Percentiles rank a stretch among this genome's conserved stretches.
Conservation (phyloP, 768 basidiomycete genomes). For the Pisolithus microcarpus region DNA sequence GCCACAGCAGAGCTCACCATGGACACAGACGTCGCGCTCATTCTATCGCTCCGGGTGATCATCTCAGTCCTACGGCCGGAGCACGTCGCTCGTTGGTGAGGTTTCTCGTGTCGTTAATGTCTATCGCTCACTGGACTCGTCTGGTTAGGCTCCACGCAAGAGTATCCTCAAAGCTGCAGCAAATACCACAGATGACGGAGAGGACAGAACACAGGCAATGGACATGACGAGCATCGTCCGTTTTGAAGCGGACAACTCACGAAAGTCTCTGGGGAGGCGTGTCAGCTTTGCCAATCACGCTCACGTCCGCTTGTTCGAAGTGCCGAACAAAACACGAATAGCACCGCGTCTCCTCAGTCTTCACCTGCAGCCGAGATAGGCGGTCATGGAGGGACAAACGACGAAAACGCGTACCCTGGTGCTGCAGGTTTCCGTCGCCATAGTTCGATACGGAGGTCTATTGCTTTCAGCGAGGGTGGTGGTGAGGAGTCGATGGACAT, state of each 20-base stretch:
- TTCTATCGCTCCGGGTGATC: conserved; percentile 68
- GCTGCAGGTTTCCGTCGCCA: conserved; percentile 41
- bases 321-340: conserved; percentile 40
- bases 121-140: neutral
- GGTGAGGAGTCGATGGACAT: conserved; percentile 51
- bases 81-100: conserved; percentile 61
- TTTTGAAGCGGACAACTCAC: conserved; percentile 45
- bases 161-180: conserved; percentile 67
- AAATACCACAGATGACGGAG: conserved; percentile 35
- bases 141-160: conserved; percentile 59
- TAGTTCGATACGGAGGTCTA: conserved; percentile 53
- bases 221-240: conserved; percentile 54
- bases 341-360: conserved; percentile 38
- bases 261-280: conserved; percentile 63
- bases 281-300: conserved; percentile 73
- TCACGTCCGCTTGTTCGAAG: conserved; percentile 60
- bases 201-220: conserved; percentile 47
- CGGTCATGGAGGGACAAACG: conserved; percentile 25
- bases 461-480: conserved; percentile 42
- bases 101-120: conserved; percentile 17
- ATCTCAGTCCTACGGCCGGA: conserved; percentile 60
- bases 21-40: conserved; percentile 56
- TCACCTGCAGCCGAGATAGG: conserved; percentile 29
- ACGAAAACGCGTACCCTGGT: conserved; percentile 70
- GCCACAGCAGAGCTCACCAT: conserved; percentile 43